Evolutionary conservation across 495 filamentous ascomycete genomes (phyloP).

Genomic region (Podospora tetraspora): DNA sequence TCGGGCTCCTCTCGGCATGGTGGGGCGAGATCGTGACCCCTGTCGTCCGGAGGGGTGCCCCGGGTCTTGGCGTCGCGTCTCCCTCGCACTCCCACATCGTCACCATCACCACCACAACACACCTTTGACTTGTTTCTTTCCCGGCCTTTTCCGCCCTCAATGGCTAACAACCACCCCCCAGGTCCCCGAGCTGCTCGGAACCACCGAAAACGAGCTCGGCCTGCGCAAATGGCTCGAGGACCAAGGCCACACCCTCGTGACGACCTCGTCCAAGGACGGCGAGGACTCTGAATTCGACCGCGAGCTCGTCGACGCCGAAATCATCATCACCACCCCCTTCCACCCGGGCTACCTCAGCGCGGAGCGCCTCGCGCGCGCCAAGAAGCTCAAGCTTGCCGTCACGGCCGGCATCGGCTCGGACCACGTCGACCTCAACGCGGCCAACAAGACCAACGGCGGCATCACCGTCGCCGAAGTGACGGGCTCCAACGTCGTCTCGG

Average conservation of each 20-base stretch:
- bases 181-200: slow-evolving; percentile 83
- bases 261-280: slow-evolving; percentile 93
- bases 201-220: slow-evolving; percentile 96
- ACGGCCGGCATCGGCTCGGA: slow-evolving; percentile 98
- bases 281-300: slow-evolving; percentile 89
- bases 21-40: slow-evolving; percentile 2
- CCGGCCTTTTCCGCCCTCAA: too few species aligned
- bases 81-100: not conserved
- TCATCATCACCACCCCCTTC: slow-evolving; percentile 99
- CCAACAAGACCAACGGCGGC: slow-evolving; percentile 97
- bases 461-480: slow-evolving; percentile 97
- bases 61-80: not conserved
- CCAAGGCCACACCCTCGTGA: slow-evolving; percentile 90
- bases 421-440: slow-evolving; percentile 93
- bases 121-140: too few species aligned
- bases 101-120: not conserved
- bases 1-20: slow-evolving; percentile 12
- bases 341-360: slow-evolving; percentile 97
- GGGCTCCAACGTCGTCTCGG: slow-evolving; percentile 85
- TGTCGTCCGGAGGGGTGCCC: not conserved
- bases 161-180: slow-evolving; percentile 27
- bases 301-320: slow-evolving; percentile 91
- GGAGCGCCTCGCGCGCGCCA: slow-evolving; percentile 93
- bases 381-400: slow-evolving; percentile 95
- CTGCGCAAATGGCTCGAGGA: slow-evolving; percentile 95